Evolutionary conservation across 257 asterid species (phyloP).

Genomic region (Nemophila menziesii): DNA sequence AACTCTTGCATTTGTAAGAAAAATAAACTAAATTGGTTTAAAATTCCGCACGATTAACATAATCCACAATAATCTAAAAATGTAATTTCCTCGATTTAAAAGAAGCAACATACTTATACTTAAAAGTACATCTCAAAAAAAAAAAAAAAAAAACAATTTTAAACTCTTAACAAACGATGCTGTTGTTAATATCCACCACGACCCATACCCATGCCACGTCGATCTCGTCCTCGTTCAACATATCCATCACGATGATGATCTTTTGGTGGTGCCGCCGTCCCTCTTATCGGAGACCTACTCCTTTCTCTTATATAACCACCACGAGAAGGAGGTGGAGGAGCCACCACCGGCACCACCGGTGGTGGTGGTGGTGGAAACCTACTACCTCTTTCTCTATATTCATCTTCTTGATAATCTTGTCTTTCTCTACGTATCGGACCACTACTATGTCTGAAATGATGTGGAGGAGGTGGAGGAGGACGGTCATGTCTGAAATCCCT

Average conservation of each 20-base stretch:
- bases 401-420: constrained; percentile 36
- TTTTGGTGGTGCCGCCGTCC: constrained; percentile 29
- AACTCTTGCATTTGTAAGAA: too few species aligned
- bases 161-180: background rate
- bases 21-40: too few species aligned
- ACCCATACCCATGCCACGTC: constrained; percentile 38
- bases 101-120: background rate
- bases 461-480: constrained; percentile 39
- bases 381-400: constrained; percentile 36
- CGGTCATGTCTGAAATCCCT: constrained; percentile 52
- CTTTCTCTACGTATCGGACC: constrained; percentile 37
- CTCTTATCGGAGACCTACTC: constrained; percentile 65
- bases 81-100: background rate
- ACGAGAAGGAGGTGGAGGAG: constrained; percentile 26
- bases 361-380: constrained; percentile 44
- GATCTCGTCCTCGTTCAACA: constrained; percentile 46
- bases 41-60: too few species aligned
- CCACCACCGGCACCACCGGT: constrained; percentile 37
- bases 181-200: constrained; percentile 32
- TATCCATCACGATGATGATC: constrained; percentile 40
- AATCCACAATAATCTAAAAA: background rate
- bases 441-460: constrained; percentile 48
- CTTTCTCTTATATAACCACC: constrained; percentile 52
- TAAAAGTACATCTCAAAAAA: background rate
- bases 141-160: background rate